Evolutionary conservation across 306 rosid genomes (phyloP).

Genomic region (Astragalus membranaceus): DNA sequence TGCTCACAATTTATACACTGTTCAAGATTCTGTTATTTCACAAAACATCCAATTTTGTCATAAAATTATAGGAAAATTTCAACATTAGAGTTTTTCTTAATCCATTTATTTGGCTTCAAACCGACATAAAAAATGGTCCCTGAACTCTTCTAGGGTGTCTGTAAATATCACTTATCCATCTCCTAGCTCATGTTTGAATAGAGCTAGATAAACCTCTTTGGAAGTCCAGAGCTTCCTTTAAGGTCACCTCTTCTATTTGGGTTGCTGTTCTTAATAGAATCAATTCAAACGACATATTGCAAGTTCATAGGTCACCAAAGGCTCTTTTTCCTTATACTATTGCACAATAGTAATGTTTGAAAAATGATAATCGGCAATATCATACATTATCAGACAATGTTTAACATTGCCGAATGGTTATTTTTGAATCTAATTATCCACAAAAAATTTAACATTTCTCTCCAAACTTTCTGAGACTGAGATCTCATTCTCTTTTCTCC

Average conservation of each 20-base stretch:
- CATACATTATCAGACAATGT: not conserved
- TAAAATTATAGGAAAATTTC: not conserved
- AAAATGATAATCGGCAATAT: not conserved
- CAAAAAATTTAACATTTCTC: not conserved
- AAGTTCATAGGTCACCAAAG: not conserved
- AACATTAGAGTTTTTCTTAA: not conserved
- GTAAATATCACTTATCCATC: not conserved
- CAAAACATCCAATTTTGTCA: not conserved
- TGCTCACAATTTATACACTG: not conserved
- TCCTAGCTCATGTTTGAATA: not conserved
- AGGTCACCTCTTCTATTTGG: not conserved
- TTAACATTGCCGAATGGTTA: no score
- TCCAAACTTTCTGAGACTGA: not conserved
- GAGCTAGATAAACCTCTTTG: not conserved
- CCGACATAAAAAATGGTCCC: not conserved
- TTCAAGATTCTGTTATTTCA: not conserved
- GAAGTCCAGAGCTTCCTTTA: not conserved
- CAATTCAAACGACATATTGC: not conserved
- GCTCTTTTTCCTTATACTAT: not conserved
- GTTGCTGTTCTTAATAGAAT: not conserved
- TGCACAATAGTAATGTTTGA: not conserved
- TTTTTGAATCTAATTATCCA: not conserved
- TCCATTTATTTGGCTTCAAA: not conserved
- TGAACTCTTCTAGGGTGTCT: not conserved
- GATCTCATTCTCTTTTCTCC: not conserved